Evolutionary conservation across 2,329 filamentous ascomycete species (phyloP), one percentile per base, ranked within the genome.

Genomic region (Lasiodiplodia citricola): DNA sequence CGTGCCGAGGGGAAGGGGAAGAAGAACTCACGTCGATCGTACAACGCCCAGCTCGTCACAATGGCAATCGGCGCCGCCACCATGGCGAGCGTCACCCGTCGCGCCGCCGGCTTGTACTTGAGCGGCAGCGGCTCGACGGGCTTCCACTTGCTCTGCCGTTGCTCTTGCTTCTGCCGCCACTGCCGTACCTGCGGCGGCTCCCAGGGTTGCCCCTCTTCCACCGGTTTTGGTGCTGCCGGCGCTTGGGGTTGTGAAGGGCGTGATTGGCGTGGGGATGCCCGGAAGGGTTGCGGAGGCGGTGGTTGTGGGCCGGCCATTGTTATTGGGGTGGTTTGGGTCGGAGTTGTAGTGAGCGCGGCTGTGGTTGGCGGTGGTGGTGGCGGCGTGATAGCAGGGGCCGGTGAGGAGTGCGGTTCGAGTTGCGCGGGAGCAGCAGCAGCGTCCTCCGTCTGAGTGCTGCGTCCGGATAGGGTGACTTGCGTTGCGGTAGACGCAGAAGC

Each of bases 41-140:
- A 78, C 68, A 80, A 50, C 63, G 79, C 76, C 25, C 71, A 78
- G 23, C 78, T 74, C 38, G 75, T 71, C 25, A 80, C 78, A 13
- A 80, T 35, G 0, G 78, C 70, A 38, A 80, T 66, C 1, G 79
- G 79, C 38, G 79, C 67, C 11, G 74, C 76, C 10, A 80, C 78
- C 6, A 80, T 78, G 6, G 80, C 77, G 14, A 74, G 72, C 38
- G 74, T 76, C 1, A 80, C 72, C 0, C 76, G 68, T 2, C 78
- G 70, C 56, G 74, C 75, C 1, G 76, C 75, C 4, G 74, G 73
- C 63, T 75, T 75, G 72, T 80, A 80, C 38, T 52, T 50, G 13
- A 25, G 25, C 10, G 54, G 38, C 38, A 67, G 54, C 65, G 65
- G 65, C 54, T 67, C 38, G 23, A 44, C 65, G 8, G 51, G 50